Conservation (phyloP, 768 basidiomycete genomes). For the Pisolithus marmoratus region DNA sequence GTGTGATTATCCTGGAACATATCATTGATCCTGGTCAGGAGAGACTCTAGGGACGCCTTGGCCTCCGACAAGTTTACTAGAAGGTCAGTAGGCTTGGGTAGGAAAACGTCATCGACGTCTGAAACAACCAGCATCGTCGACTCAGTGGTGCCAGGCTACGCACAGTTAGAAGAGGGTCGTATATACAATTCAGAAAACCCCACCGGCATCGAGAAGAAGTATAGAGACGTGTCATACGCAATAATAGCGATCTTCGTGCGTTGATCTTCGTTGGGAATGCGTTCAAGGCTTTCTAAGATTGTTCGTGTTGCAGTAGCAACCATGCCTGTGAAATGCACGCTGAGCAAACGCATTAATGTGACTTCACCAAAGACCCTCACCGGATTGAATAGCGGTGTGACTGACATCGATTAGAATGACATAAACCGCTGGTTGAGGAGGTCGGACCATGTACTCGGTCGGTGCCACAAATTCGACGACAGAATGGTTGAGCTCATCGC, state of each 20-base stretch:
- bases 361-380: conserved; percentile 30
- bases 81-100: conserved; percentile 95
- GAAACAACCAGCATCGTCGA: conserved; percentile 96
- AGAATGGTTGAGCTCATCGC: conserved; percentile 88
- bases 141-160: conserved; percentile 63
- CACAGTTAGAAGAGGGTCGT: background rate
- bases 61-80: conserved; percentile 90
- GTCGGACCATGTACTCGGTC: conserved; percentile 98
- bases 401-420: conserved; percentile 97
- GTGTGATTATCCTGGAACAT: conserved; percentile 98
- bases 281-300: conserved; percentile 90
- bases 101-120: conserved; percentile 94
- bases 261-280: conserved; percentile 91
- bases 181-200: background rate
- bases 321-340: conserved; percentile 58
- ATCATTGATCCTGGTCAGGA: conserved; percentile 80
- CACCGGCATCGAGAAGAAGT: conserved; percentile 93
- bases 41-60: conserved; percentile 68
- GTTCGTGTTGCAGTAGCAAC: conserved; percentile 97
- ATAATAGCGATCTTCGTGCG: conserved; percentile 91
- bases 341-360: background rate
- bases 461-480: conserved; percentile 98
- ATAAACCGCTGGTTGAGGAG: conserved; percentile 96
- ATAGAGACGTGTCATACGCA: conserved; percentile 85
- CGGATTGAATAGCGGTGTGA: conserved; percentile 85